Evolutionary conservation across 345 rosid genomes (phyloP).

Genomic region (Salix arbutifolia): DNA sequence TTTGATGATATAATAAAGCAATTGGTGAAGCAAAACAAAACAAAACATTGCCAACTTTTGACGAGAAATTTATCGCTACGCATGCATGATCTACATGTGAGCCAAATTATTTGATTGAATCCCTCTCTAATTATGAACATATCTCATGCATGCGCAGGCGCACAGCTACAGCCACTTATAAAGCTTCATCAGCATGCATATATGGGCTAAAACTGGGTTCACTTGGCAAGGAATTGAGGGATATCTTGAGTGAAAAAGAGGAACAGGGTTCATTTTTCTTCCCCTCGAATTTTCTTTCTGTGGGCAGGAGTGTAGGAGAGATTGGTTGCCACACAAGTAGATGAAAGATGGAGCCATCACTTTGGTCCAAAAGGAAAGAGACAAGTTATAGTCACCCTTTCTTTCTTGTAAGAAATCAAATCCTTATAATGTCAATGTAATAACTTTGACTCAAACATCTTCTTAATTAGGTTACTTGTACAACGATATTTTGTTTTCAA

Average conservation of each 20-base stretch:
- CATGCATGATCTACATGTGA: not conserved
- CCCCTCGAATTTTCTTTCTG: not conserved
- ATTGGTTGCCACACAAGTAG: not conserved
- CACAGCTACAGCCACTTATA: no score
- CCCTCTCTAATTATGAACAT: not conserved
- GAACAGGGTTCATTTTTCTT: not conserved
- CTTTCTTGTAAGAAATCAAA: not conserved
- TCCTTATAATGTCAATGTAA: no score
- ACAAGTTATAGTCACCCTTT: not conserved
- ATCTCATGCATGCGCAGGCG: no score
- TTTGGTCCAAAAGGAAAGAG: not conserved
- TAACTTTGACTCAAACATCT: not conserved
- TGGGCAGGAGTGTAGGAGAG: not conserved
- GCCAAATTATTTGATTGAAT: not conserved
- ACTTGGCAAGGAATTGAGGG: no score
- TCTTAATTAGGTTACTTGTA: no score
- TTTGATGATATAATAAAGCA: not conserved
- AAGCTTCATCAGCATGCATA: no score
- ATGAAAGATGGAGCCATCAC: not conserved
- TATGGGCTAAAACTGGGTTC: no score
- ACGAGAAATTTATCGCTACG: not conserved
- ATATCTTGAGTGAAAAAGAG: no score
- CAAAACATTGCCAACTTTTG: not conserved
- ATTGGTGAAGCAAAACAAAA: not conserved
- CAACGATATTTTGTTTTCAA: no score